Percentiles rank a stretch among this genome's conserved stretches.
phyloP scores from a whole-genome alignment of 2,329 filamentous ascomycete species.

The Mycogone perniciosa region DNA sequence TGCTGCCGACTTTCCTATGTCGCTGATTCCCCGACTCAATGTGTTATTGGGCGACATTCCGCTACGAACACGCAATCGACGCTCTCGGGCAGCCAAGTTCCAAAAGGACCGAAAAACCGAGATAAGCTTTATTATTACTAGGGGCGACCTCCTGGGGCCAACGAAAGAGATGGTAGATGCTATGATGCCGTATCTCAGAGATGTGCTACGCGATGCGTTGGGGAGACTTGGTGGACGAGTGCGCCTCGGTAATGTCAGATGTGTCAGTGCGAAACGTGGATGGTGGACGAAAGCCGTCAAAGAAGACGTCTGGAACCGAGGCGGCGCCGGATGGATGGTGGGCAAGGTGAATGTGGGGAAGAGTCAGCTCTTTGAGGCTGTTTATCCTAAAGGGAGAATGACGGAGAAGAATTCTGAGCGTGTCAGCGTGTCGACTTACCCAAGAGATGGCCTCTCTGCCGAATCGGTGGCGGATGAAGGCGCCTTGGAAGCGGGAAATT shows the following conservation, averaged over 20 bases:
- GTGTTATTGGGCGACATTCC: conserved; percentile 63
- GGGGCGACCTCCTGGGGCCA: conserved; percentile 79
- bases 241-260: conserved; percentile 81
- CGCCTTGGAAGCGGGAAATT: conserved; percentile 9
- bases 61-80: conserved; percentile 72
- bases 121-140: conserved; percentile 84
- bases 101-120: conserved; percentile 63
- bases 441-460: conserved; percentile 9
- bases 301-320: conserved; percentile 75
- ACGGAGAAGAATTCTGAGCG: conserved; percentile 21
- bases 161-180: conserved; percentile 76
- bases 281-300: conserved; percentile 92
- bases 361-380: conserved; percentile 78
- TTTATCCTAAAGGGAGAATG: conserved; percentile 72
- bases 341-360: conserved; percentile 99
- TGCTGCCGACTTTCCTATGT: conserved; percentile 95
- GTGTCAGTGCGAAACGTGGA: conserved; percentile 75
- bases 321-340: conserved; percentile 89
- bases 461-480: conserved; percentile 27
- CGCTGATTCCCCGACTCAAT: conserved; percentile 71
- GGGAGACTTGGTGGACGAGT: conserved; percentile 60
- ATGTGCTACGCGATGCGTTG: conserved; percentile 70
- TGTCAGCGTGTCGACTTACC: conserved; percentile 15
- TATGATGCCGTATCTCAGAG: conserved; percentile 77
- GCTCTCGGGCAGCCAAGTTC: conserved; percentile 62